phyloP scores from a whole-genome alignment of 352 stramenopile genomes.

The Globisporangium radiosum region DNA sequence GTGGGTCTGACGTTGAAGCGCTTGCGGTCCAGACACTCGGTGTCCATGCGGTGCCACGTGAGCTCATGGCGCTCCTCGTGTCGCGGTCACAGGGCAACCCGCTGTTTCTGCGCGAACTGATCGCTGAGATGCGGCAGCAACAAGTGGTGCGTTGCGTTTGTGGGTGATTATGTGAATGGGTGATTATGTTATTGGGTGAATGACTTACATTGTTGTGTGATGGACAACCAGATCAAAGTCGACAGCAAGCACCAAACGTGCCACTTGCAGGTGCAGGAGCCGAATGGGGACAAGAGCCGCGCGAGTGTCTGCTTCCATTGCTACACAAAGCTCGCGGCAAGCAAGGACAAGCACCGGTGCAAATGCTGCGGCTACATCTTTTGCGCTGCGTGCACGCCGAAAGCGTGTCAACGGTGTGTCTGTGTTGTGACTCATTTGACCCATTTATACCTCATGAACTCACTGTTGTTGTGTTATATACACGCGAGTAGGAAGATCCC shows the following conservation, averaged over 20 bases:
- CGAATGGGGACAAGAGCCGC: constrained; percentile 72
- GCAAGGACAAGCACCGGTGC: constrained; percentile 71
- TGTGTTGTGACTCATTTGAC: not conserved
- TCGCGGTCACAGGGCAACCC: constrained; percentile 78
- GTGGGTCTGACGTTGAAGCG: constrained; percentile 42
- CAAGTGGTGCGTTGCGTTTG: constrained; percentile 39
- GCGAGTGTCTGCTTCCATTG: constrained; percentile 75
- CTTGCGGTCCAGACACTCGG: constrained; percentile 62
- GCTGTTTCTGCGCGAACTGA: constrained; percentile 81
- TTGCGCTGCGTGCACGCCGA: constrained; percentile 67
- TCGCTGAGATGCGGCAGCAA: constrained; percentile 72
- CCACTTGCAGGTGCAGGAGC: constrained; percentile 65
- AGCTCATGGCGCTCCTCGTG: constrained; percentile 61
- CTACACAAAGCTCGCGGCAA: constrained; percentile 37
- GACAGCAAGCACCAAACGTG: constrained; percentile 53
- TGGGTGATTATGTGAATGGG: not conserved
- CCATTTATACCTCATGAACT: not conserved
- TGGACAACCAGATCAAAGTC: constrained; percentile 38
- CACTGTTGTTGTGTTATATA: not conserved
- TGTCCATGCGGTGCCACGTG: constrained; percentile 44
- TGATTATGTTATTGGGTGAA: not conserved
- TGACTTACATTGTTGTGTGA: not conserved
- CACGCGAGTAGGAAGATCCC: constrained; percentile 41
- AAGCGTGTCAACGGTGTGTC: constrained; percentile 59
- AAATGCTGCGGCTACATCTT: constrained; percentile 84